Conservation (phyloP, 2,329 filamentous ascomycete genomes). For the Sordariomycetes sp. region DNA sequence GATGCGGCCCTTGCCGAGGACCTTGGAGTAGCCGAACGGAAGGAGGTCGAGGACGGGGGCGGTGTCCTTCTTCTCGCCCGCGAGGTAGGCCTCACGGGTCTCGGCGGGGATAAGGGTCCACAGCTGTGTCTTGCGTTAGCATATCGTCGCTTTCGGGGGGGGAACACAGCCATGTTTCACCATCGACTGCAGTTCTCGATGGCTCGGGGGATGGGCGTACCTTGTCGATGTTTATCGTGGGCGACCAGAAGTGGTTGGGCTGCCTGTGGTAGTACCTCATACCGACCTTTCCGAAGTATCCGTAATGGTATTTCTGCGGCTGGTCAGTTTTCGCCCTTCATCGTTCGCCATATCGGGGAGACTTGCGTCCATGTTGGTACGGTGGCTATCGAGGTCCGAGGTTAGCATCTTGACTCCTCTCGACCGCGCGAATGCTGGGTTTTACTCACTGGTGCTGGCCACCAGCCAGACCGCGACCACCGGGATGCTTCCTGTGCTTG, state of each 20-base stretch:
- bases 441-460: constrained; percentile 72
- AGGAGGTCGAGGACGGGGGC: constrained; percentile 97
- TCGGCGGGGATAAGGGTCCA: constrained; percentile 92
- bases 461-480: constrained; percentile 86
- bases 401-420: background rate
- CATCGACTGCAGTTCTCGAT: too few species aligned
- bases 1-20: constrained; percentile 95
- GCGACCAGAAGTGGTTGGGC: constrained; percentile 96
- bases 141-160: background rate
- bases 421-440: background rate
- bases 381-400: constrained; percentile 16
- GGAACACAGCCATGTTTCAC: background rate
- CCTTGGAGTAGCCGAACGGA: constrained; percentile 93
- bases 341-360: constrained; percentile 42
- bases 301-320: constrained; percentile 68
- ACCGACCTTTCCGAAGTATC: constrained; percentile 98
- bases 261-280: constrained; percentile 97
- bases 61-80: constrained; percentile 71
- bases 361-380: constrained; percentile 55
- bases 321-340: constrained; percentile 3
- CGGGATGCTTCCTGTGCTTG: constrained; percentile 92
- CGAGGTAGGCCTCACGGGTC: constrained; percentile 85
- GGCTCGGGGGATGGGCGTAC: constrained; percentile 30
- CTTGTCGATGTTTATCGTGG: constrained; percentile 98
- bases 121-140: constrained; percentile 45